Conservation (phyloP, 176 grass and related monocot genomes). For the Leersia perrieri region DNA sequence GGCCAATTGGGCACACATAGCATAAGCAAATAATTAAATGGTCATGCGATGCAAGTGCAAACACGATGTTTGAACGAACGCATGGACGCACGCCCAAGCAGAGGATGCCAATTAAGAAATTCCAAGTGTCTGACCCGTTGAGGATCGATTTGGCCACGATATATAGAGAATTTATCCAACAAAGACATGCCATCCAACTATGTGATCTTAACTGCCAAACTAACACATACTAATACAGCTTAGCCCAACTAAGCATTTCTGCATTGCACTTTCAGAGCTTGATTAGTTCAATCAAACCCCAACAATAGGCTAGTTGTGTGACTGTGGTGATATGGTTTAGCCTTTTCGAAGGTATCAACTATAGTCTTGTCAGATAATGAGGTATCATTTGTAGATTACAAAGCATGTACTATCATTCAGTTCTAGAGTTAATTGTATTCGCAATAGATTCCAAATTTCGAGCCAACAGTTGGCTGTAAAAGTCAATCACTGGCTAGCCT, state of each 20-base stretch:
- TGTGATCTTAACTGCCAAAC: slow-evolving; percentile 14
- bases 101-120: neutral
- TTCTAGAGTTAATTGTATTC: neutral
- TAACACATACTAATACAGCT: neutral
- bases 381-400: neutral
- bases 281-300: neutral
- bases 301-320: neutral
- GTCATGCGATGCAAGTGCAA: neutral
- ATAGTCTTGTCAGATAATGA: neutral
- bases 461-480: no score
- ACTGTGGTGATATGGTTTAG: neutral
- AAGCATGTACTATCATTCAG: neutral
- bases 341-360: neutral
- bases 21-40: neutral
- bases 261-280: neutral
- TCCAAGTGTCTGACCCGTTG: neutral
- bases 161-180: neutral
- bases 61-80: neutral
- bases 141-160: neutral
- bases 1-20: neutral
- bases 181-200: slow-evolving; percentile 18
- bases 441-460: no score
- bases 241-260: neutral
- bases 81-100: neutral
- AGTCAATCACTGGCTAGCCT: neutral